A percentile compares a stretch with the other conserved stretches of the same genome.
phyloP scores from a whole-genome alignment of 495 filamentous ascomycete species.

The Aspergillus haitiensis region DNA sequence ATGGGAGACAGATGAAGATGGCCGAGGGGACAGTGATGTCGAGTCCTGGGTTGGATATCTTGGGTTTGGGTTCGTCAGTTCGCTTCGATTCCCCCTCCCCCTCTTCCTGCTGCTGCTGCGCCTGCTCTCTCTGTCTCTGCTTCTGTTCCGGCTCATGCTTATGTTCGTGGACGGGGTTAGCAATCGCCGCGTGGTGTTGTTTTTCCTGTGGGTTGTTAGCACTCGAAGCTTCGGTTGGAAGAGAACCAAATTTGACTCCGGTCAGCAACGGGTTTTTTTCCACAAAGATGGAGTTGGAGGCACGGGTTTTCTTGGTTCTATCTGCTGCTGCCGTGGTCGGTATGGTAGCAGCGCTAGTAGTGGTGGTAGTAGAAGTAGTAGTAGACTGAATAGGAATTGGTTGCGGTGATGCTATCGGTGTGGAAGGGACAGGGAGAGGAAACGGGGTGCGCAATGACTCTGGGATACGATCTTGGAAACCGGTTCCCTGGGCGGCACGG shows the following conservation, averaged over 20 bases:
- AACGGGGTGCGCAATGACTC: conserved; percentile 19
- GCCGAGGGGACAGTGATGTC: conserved; percentile 26
- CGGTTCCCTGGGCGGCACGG: conserved; percentile 21
- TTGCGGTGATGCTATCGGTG: neutral
- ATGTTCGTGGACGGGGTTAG: neutral
- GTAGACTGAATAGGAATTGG: neutral
- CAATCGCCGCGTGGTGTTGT: neutral
- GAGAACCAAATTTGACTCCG: conserved; percentile 23
- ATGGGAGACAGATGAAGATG: conserved; percentile 30
- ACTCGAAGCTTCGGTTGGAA: conserved; percentile 9
- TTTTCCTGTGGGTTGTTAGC: neutral
- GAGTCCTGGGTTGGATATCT: conserved; percentile 11
- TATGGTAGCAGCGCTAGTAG: neutral
- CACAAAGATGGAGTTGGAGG: neutral
- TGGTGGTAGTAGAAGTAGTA: neutral
- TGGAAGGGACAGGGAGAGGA: neutral
- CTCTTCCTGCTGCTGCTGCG: neutral
- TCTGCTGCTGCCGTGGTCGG: neutral
- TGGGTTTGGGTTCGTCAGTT: neutral
- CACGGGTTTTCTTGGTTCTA: neutral
- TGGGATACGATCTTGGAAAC: conserved; percentile 33
- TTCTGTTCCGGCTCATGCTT: neutral
- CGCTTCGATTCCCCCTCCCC: neutral
- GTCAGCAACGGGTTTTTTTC: conserved; percentile 24
- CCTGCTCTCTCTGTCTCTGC: neutral